These are phyloP conservation scores for Sphaceloma murrayae DNA, from an alignment of 2,329 filamentous ascomycete species.

Conservation along the genomic window DNA sequence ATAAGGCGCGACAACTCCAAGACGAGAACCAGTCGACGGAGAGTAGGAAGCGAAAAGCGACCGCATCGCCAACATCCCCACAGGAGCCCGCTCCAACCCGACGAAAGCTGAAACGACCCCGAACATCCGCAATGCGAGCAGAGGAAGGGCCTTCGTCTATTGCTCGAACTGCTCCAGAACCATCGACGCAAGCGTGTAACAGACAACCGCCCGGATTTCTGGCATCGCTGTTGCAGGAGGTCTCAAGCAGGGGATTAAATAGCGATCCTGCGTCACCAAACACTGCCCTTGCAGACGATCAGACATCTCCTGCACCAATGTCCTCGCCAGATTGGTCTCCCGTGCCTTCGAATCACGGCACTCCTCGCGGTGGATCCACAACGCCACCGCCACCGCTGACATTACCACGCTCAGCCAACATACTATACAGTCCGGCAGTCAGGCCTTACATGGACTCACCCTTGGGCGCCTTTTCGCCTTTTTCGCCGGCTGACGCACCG, in stretches of 20 bases:
- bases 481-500: conserved; percentile 15
- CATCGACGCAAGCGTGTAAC: conserved; percentile 26
- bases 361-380: conserved; percentile 55
- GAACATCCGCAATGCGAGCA: conserved; percentile 42
- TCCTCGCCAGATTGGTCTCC: conserved; percentile 62
- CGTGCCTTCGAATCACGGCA: conserved; percentile 53
- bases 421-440: conserved; percentile 58
- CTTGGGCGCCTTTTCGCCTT: conserved; percentile 18
- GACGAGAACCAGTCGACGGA: conserved; percentile 40
- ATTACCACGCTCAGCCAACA: conserved; percentile 52
- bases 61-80: conserved; percentile 59
- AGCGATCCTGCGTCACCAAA: conserved; percentile 10
- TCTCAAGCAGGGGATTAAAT: conserved; percentile 49
- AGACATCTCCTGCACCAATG: conserved; percentile 31
- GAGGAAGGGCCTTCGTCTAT: not conserved
- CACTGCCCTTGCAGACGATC: conserved; percentile 28
- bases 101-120: conserved; percentile 76
- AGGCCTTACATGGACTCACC: conserved; percentile 61
- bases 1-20: conserved; percentile 66
- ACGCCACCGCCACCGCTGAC: conserved; percentile 62
- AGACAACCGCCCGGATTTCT: conserved; percentile 62
- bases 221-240: conserved; percentile 77
- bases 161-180: conserved; percentile 21
- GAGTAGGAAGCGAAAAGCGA: conserved; percentile 70
- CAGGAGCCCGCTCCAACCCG: conserved; percentile 48